phyloP scores from a whole-genome alignment of 202 grass and related monocot species.

The Saccharum hybrid region DNA sequence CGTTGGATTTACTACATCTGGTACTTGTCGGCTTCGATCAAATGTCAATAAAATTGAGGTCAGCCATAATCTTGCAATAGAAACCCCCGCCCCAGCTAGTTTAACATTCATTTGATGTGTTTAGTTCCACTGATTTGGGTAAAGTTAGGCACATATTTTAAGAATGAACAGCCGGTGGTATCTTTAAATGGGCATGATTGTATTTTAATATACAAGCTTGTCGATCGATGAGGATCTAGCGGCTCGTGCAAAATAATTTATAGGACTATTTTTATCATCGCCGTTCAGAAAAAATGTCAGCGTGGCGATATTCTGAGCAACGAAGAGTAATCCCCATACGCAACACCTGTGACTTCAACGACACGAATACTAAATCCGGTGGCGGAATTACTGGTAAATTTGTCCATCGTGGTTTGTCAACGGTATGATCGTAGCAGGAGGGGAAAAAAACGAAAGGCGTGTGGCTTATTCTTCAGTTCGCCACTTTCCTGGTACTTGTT shows the following conservation, averaged over 20 bases:
- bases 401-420: neutral
- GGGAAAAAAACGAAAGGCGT: neutral
- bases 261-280: neutral
- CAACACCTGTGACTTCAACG: neutral
- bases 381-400: neutral
- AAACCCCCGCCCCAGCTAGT: neutral
- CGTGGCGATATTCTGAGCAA: neutral
- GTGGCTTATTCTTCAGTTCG: neutral
- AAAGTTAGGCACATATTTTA: neutral
- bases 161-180: neutral
- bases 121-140: neutral
- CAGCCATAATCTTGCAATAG: neutral
- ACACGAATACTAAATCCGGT: neutral
- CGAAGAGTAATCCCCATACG: neutral
- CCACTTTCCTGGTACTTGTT: constrained; percentile 4
- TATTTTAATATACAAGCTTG: neutral
- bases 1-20: neutral
- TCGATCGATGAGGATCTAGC: neutral
- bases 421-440: neutral
- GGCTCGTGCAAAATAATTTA: neutral
- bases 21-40: neutral
- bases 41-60: neutral
- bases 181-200: neutral
- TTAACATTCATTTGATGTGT: neutral
- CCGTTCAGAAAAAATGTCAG: neutral